Base-by-base conservation (phyloP, 495 filamentous ascomycete species). In the Extremus antarcticus region DNA sequence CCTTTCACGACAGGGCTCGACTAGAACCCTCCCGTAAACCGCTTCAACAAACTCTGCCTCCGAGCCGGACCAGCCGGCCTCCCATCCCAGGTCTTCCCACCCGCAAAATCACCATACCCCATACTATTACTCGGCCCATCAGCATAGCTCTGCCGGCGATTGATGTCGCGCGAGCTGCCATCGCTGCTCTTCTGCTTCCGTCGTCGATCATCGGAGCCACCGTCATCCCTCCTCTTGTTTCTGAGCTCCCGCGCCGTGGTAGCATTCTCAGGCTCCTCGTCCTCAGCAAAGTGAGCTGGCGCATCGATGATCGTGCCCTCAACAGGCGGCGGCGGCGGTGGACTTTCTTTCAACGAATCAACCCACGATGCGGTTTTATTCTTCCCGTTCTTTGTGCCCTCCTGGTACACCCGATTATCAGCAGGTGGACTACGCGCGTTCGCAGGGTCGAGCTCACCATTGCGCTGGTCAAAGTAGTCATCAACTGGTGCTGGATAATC, bases 321-420 rank as follows among this genome's bases (percentile, higher is more conserved):
- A 19, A 79, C 62, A 19, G 73, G 77, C 7, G 79, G 79, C n/a
- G 78, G 78, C 52, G 77, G 77, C 2, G 80, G 77, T 1, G 78
- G 79, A 15, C 80, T 76, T 11, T 69, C 68, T 35, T 73, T 70
- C 63, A 80, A 73, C 0, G 73, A 76, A 55, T 82, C 68, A 2
- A 83, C 75, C 80, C 80, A 83, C 2, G 76, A 79, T 1, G 77
- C 73, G 45, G 77, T 82, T 63, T 83, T 81, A 50, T 82, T 76
- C 29, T 35, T 35, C 10, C 48, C 48, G 57, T 65, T n/a, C 55
- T 67, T 43, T 47, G 47, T n/a, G 57, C 46, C 46, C 57, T 54
- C 51, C 21, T 41, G 32, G 53, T 65, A 67, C 22, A 66, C 63
- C 38, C 63, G 59, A 7, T 57, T 63, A 21, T 56, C 21, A 55